Percentiles rank a stretch among this genome's conserved stretches.
Evolutionary conservation across 306 rosid genomes (phyloP).

Genomic region (Rubus idaeus): DNA sequence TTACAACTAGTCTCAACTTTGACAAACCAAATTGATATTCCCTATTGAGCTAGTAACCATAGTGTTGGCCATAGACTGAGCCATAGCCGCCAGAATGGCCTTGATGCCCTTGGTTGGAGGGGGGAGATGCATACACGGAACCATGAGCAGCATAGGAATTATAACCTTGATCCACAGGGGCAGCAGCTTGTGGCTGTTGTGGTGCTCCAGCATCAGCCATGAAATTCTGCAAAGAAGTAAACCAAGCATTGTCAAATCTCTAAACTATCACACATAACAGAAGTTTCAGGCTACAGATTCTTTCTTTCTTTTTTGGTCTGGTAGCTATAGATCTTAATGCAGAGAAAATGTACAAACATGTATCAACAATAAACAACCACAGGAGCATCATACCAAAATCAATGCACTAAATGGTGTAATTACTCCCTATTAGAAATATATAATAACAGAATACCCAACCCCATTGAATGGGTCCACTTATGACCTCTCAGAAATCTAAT

Average conservation of each 20-base stretch:
- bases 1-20: constrained; percentile 12
- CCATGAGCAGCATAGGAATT: constrained; percentile 67
- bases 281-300: not conserved
- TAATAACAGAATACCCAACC: not conserved
- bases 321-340: too few relatives aligned
- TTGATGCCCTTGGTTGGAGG: constrained; percentile 61
- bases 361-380: not conserved
- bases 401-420: not conserved
- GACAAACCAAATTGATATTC: constrained; percentile 5
- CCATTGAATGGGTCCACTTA: not conserved
- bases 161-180: constrained; percentile 69
- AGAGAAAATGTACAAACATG: not conserved
- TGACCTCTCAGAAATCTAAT: not conserved
- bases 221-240: constrained; percentile 67
- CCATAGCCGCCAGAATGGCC: constrained; percentile 65
- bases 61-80: constrained; percentile 74
- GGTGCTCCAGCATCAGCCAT: constrained; percentile 85
- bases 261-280: not conserved
- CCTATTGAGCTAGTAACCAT: constrained; percentile 59
- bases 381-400: not conserved
- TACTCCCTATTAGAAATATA: not conserved
- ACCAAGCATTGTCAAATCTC: constrained; percentile 1
- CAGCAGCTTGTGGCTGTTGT: constrained; percentile 55
- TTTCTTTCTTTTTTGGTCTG: too few relatives aligned
- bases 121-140: constrained; percentile 82